Percentiles rank a stretch among this genome's conserved stretches.
Evolutionary conservation across 1,284 basidiomycete species (phyloP).

Genomic region (Cryptococcus deneoformans): DNA sequence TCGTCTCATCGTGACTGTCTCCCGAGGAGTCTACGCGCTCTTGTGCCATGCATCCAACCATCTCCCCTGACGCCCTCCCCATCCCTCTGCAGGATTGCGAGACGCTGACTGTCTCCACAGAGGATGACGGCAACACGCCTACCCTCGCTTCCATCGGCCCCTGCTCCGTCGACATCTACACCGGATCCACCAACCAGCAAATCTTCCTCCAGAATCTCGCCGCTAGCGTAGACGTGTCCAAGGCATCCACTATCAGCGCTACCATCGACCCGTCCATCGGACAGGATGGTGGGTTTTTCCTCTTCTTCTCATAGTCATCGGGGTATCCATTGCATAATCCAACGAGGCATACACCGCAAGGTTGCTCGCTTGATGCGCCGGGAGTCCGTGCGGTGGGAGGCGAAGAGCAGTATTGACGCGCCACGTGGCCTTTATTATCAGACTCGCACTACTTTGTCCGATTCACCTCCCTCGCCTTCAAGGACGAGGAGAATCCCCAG

Average conservation of each 20-base stretch:
- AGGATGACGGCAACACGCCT: conserved; percentile 60
- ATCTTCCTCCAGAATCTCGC: conserved; percentile 65
- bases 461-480: conserved; percentile 59
- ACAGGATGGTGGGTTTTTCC: conserved; percentile 49
- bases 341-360: not conserved
- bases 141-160: conserved; percentile 60
- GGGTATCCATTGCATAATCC: no score
- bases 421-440: conserved; percentile 2
- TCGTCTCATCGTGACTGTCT: no score
- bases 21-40: not conserved
- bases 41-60: not conserved
- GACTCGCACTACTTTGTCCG: conserved; percentile 54
- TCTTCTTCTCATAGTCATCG: not conserved
- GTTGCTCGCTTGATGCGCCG: no score
- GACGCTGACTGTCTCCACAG: conserved; percentile 14
- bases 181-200: conserved; percentile 49
- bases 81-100: not conserved
- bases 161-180: conserved; percentile 65
- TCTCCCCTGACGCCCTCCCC: not conserved
- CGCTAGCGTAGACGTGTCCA: conserved; percentile 61
- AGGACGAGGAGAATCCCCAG: conserved; percentile 55
- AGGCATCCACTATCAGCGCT: conserved; percentile 56
- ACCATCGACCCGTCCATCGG: conserved; percentile 63
- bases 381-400: no score
- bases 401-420: not conserved